Evolutionary conservation across 2,329 filamentous ascomycete genomes (phyloP), one percentile per base, ranked within the genome.

Genomic region (Alternaria brassicae): DNA sequence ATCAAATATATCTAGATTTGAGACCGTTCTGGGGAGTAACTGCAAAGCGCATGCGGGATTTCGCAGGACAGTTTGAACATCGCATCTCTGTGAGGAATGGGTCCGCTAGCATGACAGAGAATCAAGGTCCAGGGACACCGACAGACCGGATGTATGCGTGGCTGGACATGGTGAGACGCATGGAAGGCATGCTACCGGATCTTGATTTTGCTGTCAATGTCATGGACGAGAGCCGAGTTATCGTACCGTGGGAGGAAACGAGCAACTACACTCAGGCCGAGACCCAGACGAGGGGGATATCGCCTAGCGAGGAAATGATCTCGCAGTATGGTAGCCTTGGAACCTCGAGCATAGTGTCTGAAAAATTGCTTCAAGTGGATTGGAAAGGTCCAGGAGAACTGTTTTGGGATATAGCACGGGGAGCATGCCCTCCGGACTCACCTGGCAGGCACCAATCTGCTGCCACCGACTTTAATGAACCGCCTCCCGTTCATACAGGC

Each of bases 1-100:
- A 84, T 58, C 81, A 81, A 58, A 82, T 85, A 9, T 82, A 84
- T 66, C 68, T 81, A 56, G 83, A 84, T 55, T 50, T 84, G 25
- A 75, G 71, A 27, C 82, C 83, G 0, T 84, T 83, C 62, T 84
- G 83, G 83, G 81, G 76, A 6, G 56, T 83, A 1, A 61, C 76
- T 3, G 73, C 83, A 3, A 69, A 70, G 37, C 69, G 78, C 25
- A 78, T 84, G 25, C 78, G 80, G 3, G 72, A 75, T 47, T 76
- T 79, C 54, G 79, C 81, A 3, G 73, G 70, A 37, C 72, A 74
- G 13, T 76, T 77, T 41, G 65, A 75, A 4, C 71, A 79, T 42
- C 67, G 73, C 4, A 78, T 84, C 53, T 75, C 69, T 4, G 72
- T 83, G 2, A 72, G 81, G 6, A 76, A 81, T 62, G 78, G 79